Conservation (phyloP, 257 asterid species). For the Capsicum rhomboideum region DNA sequence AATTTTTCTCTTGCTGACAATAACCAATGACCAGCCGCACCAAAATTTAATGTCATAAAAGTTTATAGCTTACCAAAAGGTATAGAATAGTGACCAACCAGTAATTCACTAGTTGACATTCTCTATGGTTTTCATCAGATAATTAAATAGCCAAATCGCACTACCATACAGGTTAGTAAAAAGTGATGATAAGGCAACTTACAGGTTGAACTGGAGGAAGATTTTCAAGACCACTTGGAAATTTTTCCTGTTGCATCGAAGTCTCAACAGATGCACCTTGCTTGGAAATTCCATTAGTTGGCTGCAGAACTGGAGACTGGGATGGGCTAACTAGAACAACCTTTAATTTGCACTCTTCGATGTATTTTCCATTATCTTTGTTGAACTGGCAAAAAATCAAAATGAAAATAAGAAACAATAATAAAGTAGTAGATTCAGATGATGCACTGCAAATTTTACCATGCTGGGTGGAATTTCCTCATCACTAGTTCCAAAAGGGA, state of each 20-base stretch:
- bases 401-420: constrained; percentile 10
- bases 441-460: constrained; percentile 34
- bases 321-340: constrained; percentile 53
- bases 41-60: neutral
- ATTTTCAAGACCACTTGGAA: constrained; percentile 41
- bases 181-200: constrained; percentile 8
- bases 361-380: constrained; percentile 41
- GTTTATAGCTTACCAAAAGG: neutral
- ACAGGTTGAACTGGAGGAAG: constrained; percentile 40
- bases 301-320: constrained; percentile 39
- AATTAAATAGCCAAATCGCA: neutral
- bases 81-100: neutral
- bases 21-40: neutral
- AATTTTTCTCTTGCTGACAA: neutral
- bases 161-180: neutral
- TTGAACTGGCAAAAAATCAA: constrained; percentile 39
- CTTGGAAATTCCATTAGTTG: constrained; percentile 33
- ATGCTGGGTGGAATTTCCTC: constrained; percentile 61
- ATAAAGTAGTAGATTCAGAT: neutral
- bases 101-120: neutral
- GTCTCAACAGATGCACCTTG: constrained; percentile 36
- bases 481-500: constrained; percentile 62
- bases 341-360: constrained; percentile 79
- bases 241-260: constrained; percentile 23
- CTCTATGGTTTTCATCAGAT: neutral